A percentile compares a stretch with the other conserved stretches of the same genome.
Conservation (phyloP, 140 eudicot species). For the Bidens hawaiensis region DNA sequence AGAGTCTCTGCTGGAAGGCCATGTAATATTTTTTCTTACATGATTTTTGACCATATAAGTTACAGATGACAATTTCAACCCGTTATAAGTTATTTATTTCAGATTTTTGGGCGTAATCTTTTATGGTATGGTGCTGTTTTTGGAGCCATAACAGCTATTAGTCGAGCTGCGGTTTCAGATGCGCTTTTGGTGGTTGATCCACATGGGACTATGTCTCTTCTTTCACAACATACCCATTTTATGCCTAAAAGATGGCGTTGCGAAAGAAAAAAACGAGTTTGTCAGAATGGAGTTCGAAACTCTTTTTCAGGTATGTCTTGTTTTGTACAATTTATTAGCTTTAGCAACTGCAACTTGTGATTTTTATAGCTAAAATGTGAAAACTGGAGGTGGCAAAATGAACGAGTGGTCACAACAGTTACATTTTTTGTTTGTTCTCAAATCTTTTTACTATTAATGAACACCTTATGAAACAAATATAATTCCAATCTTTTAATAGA, state of each 20-base stretch:
- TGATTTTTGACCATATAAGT: no score
- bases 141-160: conserved; percentile 13
- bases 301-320: conserved; percentile 15
- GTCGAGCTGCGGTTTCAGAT: conserved; percentile 19
- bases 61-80: conserved; percentile 2
- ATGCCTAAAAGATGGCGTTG: conserved; percentile 20
- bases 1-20: conserved; percentile 16
- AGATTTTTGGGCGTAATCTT: conserved; percentile 12
- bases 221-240: conserved; percentile 9
- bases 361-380: background rate
- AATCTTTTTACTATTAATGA: background rate
- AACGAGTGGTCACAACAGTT: background rate
- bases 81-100: no score
- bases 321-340: background rate
- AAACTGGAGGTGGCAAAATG: background rate
- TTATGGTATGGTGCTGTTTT: conserved; percentile 24
- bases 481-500: background rate
- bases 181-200: conserved; percentile 15
- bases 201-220: conserved; percentile 10
- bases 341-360: background rate
- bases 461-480: background rate
- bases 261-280: conserved; percentile 11
- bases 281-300: conserved; percentile 9
- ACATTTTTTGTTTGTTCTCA: background rate
- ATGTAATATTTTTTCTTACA: background rate